These are phyloP conservation scores for Mycena filopes DNA, from an alignment of 768 basidiomycete species.

Conservation along the genomic window DNA sequence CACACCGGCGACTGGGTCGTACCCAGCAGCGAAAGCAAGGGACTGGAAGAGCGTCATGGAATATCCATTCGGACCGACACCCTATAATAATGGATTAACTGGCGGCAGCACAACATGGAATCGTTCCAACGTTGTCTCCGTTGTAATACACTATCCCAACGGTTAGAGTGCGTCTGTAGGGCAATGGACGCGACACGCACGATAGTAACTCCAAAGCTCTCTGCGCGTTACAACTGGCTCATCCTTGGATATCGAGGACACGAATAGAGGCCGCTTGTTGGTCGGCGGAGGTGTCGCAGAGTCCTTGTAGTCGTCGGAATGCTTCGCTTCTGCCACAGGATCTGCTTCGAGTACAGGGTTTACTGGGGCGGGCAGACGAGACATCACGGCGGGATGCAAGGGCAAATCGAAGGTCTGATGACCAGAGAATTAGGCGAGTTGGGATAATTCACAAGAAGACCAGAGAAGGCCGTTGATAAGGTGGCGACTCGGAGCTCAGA, in stretches of 20 bases:
- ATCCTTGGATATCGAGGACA: conserved; percentile 54
- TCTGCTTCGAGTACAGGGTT: conserved; percentile 33
- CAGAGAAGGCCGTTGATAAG: too few relatives aligned
- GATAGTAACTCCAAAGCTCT: conserved; percentile 86
- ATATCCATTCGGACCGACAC: conserved; percentile 75
- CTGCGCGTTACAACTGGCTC: conserved; percentile 78
- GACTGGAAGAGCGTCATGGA: conserved; percentile 82
- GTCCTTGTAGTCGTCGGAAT: conserved; percentile 29
- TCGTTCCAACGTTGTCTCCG: too few relatives aligned
- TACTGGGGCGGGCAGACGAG: conserved; percentile 39
- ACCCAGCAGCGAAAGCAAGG: conserved; percentile 77
- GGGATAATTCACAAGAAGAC: too few relatives aligned
- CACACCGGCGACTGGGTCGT: conserved; percentile 74
- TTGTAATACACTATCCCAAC: conserved; percentile 56
- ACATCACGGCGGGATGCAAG: conserved; percentile 32
- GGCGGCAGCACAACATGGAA: too few relatives aligned
- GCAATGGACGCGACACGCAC: conserved; percentile 49
- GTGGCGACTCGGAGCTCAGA: too few relatives aligned
- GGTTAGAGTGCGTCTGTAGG: not conserved
- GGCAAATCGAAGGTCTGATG: conserved; percentile 10
- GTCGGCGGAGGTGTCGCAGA: conserved; percentile 18
- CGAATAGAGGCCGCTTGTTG: conserved; percentile 41
- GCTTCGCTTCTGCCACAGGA: conserved; percentile 8
- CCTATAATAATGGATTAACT: conserved; percentile 42
- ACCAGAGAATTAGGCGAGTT: not conserved